phyloP scores from a whole-genome alignment of 306 rosid genomes.

The Lablab purpureus region DNA sequence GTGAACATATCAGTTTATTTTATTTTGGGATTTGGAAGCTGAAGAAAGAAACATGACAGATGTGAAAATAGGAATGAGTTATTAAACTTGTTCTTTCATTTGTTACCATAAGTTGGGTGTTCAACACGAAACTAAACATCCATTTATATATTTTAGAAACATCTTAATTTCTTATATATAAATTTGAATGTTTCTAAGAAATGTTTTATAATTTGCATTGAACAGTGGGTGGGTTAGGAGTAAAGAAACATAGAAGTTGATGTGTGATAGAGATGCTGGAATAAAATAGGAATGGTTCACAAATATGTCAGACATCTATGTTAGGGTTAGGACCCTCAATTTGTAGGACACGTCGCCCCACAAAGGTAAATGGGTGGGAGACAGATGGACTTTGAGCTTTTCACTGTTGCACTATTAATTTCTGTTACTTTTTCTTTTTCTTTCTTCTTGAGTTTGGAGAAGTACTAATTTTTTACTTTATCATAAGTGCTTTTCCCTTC shows the following conservation, averaged over 20 bases:
- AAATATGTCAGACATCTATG: slow-evolving; percentile 57
- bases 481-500: not conserved
- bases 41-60: too few species aligned
- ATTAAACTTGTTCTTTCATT: too few species aligned
- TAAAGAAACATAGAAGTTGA: not conserved
- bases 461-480: slow-evolving; percentile 21
- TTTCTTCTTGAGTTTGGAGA: slow-evolving; percentile 47
- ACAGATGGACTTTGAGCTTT: slow-evolving; percentile 38
- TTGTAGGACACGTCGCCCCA: slow-evolving; percentile 80
- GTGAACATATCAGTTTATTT: too few species aligned
- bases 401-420: not conserved
- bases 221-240: too few species aligned
- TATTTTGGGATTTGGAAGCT: too few species aligned
- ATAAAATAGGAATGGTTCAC: slow-evolving; percentile 51
- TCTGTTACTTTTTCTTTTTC: slow-evolving; percentile 2
- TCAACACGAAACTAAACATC: too few species aligned
- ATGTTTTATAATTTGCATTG: too few species aligned
- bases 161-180: too few species aligned
- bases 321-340: slow-evolving; percentile 34
- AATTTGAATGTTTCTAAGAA: too few species aligned
- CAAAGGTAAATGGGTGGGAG: slow-evolving; percentile 51
- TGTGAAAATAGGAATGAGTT: too few species aligned
- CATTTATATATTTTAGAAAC: too few species aligned
- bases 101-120: too few species aligned
- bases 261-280: not conserved